Conservation (phyloP, 306 rosid species). For the Cucumis cinereus region DNA sequence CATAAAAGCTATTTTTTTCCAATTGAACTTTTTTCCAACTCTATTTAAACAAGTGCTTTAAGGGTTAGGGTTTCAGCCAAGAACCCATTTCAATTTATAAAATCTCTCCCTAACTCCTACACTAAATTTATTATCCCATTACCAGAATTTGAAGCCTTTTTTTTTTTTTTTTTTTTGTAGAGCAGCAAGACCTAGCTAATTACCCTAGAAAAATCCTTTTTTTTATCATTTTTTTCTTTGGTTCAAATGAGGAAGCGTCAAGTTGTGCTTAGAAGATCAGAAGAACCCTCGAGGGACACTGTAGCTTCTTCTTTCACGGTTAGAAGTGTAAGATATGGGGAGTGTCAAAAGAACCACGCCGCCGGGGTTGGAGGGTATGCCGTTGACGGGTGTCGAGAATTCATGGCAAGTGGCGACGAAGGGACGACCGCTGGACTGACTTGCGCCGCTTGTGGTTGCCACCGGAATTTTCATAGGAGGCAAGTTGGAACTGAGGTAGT, state of each 20-base stretch:
- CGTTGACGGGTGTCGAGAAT: conserved; percentile 87
- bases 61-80: neutral
- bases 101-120: neutral
- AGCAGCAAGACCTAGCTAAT: neutral
- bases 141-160: neutral
- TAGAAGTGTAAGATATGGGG: conserved; percentile 52
- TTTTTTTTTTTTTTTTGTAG: neutral
- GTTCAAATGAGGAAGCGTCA: conserved; percentile 75
- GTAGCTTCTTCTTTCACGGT: conserved; percentile 7
- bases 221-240: neutral
- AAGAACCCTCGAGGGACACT: conserved; percentile 20
- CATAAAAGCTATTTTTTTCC: neutral
- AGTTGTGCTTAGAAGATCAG: conserved; percentile 56
- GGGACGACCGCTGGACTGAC: conserved; percentile 31
- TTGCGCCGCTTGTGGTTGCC: conserved; percentile 93
- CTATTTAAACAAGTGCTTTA: conserved; percentile 3
- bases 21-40: neutral
- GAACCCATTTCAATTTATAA: neutral
- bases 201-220: no score
- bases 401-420: conserved; percentile 66
- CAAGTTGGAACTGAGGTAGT: conserved; percentile 40
- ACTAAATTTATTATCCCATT: neutral
- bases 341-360: conserved; percentile 94
- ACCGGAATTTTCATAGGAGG: conserved; percentile 73
- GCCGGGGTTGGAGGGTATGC: conserved; percentile 83